Evolutionary conservation across 345 rosid genomes (phyloP).

Genomic region (Lagerstroemia speciosa): DNA sequence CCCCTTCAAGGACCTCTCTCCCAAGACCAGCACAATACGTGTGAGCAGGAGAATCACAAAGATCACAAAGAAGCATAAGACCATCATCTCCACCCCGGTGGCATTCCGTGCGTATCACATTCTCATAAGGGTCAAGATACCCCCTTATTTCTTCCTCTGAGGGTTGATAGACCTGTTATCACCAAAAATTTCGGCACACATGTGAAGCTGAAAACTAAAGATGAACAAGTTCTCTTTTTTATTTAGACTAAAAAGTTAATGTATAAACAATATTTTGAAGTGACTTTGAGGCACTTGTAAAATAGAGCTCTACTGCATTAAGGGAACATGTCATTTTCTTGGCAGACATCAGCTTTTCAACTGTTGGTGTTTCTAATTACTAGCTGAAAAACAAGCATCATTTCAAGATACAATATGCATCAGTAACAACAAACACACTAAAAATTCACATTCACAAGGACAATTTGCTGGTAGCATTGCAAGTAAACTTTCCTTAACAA

Average conservation of each 20-base stretch:
- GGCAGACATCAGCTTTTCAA: neutral
- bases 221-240: too few species aligned
- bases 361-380: neutral
- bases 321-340: neutral
- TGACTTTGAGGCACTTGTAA: neutral
- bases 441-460: too few species aligned
- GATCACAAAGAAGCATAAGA: slow-evolving; percentile 91
- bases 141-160: slow-evolving; percentile 95
- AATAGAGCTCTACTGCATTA: neutral
- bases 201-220: neutral
- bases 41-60: slow-evolving; percentile 98
- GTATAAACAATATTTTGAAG: neutral
- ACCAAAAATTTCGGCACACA: neutral
- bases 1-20: slow-evolving; percentile 88
- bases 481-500: neutral
- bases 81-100: slow-evolving; percentile 95
- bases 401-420: too few species aligned
- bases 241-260: neutral
- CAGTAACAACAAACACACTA: too few species aligned
- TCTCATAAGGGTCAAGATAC: slow-evolving; percentile 89
- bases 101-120: slow-evolving; percentile 85
- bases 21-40: slow-evolving; percentile 96
- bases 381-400: too few species aligned
- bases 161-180: slow-evolving; percentile 83
- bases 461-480: neutral